Evolutionary conservation across 2,329 filamentous ascomycete genomes (phyloP).

Genomic region (Rhynchosporium graminicola): DNA sequence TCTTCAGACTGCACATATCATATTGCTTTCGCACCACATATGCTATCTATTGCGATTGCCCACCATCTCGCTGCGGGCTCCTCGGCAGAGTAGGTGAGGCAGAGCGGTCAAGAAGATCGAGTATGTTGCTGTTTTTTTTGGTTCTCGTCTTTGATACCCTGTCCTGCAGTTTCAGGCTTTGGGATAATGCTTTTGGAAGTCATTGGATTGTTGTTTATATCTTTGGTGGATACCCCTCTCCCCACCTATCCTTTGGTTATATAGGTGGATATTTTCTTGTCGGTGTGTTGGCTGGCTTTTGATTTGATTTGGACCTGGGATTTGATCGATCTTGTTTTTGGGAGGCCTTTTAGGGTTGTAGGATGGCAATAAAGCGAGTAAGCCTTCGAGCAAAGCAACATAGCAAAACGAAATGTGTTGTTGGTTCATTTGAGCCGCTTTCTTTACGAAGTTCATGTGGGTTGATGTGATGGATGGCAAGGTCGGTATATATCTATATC

Average conservation of each 20-base stretch:
- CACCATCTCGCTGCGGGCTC: constrained; percentile 1
- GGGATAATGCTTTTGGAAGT: not conserved
- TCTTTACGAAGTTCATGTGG: constrained; percentile 17
- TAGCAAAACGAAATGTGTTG: not conserved
- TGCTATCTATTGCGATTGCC: not conserved
- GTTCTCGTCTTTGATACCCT: constrained; percentile 1
- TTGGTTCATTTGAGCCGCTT: constrained; percentile 12
- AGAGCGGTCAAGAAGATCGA: not conserved
- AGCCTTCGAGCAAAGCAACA: not conserved
- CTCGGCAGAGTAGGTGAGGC: constrained; percentile 1
- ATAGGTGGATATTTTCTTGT: constrained; percentile 13
- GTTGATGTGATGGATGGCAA: not conserved
- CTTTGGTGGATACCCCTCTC: constrained; percentile 14
- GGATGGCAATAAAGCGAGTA: not conserved
- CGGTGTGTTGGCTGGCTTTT: constrained; percentile 2
- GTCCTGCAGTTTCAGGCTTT: constrained; percentile 9
- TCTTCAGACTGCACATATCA: constrained; percentile 8
- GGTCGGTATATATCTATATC: not conserved
- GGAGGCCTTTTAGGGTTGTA: not conserved
- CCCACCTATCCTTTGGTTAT: constrained; percentile 3
- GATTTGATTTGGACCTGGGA: not conserved
- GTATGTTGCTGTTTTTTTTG: not conserved
- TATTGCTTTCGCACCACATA: not conserved
- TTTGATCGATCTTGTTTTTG: not conserved
- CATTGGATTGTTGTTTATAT: not conserved